Percentiles rank a stretch among this genome's conserved stretches.
Conservation (phyloP, 192 early-diverging fungal genomes). For the Coemansia sp. region DNA sequence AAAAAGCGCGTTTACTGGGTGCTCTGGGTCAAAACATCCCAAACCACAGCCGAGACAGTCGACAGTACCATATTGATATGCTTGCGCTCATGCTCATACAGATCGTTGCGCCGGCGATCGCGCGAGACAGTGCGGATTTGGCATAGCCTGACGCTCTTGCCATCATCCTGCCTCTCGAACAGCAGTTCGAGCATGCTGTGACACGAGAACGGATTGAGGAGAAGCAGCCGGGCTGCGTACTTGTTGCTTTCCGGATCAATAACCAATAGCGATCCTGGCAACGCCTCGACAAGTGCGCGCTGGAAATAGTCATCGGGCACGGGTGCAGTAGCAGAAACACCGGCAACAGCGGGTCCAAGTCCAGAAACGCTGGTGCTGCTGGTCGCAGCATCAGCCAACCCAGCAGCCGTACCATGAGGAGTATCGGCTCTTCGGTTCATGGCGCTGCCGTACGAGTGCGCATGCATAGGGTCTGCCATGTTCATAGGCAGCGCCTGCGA, state of each 20-base stretch:
- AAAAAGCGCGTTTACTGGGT: conserved; percentile 1
- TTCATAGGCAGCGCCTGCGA: background rate
- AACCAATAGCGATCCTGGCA: conserved; percentile 42
- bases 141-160: conserved; percentile 20
- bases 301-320: conserved; percentile 20
- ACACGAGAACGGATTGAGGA: conserved; percentile 51
- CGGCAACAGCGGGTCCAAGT: background rate
- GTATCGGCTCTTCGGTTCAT: background rate
- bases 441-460: conserved; percentile 1
- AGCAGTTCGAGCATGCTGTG: conserved; percentile 46
- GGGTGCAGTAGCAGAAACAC: background rate
- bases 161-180: conserved; percentile 36
- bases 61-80: conserved; percentile 52
- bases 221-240: conserved; percentile 37
- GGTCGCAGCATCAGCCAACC: conserved; percentile 2
- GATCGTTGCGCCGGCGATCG: conserved; percentile 30
- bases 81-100: conserved; percentile 55
- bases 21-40: conserved; percentile 36
- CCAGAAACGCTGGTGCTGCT: background rate
- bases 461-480: background rate
- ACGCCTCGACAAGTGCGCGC: conserved; percentile 30
- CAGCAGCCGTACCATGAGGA: background rate
- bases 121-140: conserved; percentile 39
- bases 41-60: conserved; percentile 49
- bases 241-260: conserved; percentile 36